These are phyloP conservation scores for Hygrophila difformis DNA, from an alignment of 257 asterid species.

Conservation along the genomic window DNA sequence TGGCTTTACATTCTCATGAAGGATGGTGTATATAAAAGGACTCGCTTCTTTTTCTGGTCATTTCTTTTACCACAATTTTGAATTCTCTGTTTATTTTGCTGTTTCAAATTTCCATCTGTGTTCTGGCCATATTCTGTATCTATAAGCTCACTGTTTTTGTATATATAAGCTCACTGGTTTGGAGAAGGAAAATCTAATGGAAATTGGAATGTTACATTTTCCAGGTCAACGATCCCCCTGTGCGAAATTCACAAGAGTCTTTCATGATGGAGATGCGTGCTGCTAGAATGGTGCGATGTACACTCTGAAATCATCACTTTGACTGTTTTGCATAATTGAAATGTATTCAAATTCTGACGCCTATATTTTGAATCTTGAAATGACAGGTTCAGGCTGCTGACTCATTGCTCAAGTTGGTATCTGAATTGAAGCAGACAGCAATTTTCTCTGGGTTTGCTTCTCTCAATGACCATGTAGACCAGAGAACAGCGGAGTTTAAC, in stretches of 20 bases:
- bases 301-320: too few relatives aligned
- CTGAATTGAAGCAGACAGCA: constrained; percentile 87
- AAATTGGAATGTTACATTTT: constrained; percentile 4
- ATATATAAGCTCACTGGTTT: too few relatives aligned
- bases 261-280: constrained; percentile 97
- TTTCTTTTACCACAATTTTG: background rate
- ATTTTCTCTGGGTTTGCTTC: constrained; percentile 85
- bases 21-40: background rate
- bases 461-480: constrained; percentile 82
- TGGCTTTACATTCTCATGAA: background rate
- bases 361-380: too few relatives aligned
- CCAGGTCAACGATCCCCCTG: constrained; percentile 41
- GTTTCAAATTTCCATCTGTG: constrained; percentile 2
- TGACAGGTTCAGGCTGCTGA: constrained; percentile 84
- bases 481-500: constrained; percentile 60
- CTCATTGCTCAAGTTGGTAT: constrained; percentile 83
- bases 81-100: background rate
- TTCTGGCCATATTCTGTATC: background rate
- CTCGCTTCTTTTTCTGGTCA: background rate
- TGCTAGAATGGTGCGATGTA: constrained; percentile 71
- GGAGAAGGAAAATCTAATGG: too few relatives aligned
- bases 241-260: constrained; percentile 80
- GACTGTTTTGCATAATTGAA: too few relatives aligned
- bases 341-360: too few relatives aligned
- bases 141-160: too few relatives aligned